Base-by-base conservation (phyloP, 805 yeast genomes). In the Candida lessepsii region DNA sequence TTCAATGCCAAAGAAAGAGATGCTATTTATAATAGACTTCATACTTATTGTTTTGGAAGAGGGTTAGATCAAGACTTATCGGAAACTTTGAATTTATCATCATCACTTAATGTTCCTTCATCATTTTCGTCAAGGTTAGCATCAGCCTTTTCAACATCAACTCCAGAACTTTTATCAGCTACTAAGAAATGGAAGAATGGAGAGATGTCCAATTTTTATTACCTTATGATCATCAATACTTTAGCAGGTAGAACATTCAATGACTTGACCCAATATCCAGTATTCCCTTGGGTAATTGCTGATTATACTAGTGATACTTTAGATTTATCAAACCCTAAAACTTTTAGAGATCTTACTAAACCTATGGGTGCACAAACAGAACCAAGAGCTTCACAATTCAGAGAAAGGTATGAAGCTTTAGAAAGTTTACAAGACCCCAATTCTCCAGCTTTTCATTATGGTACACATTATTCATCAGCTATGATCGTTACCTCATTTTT, bases 401-500 rank as follows among this genome's bases (percentile, higher is more conserved):
- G 67, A 35, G 93, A 86, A 41, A 61, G 96, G 39, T 89, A 71
- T 51, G 82, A 82, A 15, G 89, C 95, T 0, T 61, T 86, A 17
- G 73, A 66, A 16, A 79, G 84, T 39, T 64, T 88, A 41, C 51
- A 74, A 13, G 89, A 83, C 47, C 67, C 61, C 0, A 44, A 51
- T 15, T 68, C 87, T 0, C 88, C 89, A 0, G 86, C 96, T 0
- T 88, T 88, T 59, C 96, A 88, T 57, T 88, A 88, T 53, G 96
- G 96, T 2, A 89, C 96, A 0, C 96, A 88, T 58, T 88, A 88
- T 56, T 87, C 96, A 0, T 86, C 95, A 0, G 95, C 96, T 0
- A 89, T 88, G 96, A 87, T 88, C 54, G 96, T 87, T 2, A 75
- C 95, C 0, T 83, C 93, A 0, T 88, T 76, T 50, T 58, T 88